phyloP scores from a whole-genome alignment of 2,329 filamentous ascomycete species.

The Rhexocercosporidium sp. region DNA sequence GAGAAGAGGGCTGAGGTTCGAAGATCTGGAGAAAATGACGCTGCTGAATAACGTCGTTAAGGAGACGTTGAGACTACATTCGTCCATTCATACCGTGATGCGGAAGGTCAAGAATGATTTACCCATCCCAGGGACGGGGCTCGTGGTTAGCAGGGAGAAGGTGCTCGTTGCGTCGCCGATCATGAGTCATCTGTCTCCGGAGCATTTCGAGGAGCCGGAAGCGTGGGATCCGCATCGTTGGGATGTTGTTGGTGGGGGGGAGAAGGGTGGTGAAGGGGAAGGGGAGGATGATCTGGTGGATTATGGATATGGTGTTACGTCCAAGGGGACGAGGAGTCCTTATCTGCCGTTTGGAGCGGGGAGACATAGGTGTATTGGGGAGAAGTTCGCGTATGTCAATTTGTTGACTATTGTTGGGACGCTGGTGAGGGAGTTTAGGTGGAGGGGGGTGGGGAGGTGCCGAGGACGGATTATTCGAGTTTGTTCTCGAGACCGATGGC shows the following conservation, averaged over 20 bases:
- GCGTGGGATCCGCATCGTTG: slow-evolving; percentile 90
- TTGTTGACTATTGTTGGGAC: slow-evolving; percentile 80
- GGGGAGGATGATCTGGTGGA: slow-evolving; percentile 76
- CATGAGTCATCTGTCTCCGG: slow-evolving; percentile 70
- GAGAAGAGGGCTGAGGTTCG: slow-evolving; percentile 66
- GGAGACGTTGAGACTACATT: slow-evolving; percentile 87
- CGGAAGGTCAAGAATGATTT: slow-evolving; percentile 88
- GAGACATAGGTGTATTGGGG: slow-evolving; percentile 89
- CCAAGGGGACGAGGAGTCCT: slow-evolving; percentile 84
- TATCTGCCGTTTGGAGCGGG: slow-evolving; percentile 94
- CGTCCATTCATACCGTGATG: slow-evolving; percentile 91
- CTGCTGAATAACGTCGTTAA: slow-evolving; percentile 84
- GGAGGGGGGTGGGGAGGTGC: neutral
- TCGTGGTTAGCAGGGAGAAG: slow-evolving; percentile 78
- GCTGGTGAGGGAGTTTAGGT: slow-evolving; percentile 53
- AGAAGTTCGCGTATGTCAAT: slow-evolving; percentile 93
- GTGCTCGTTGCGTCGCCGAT: slow-evolving; percentile 83
- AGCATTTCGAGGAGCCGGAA: slow-evolving; percentile 80
- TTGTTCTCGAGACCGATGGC: neutral
- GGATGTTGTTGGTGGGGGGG: slow-evolving; percentile 42
- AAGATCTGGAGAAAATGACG: slow-evolving; percentile 72
- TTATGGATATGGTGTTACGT: slow-evolving; percentile 89
- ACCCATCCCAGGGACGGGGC: slow-evolving; percentile 79
- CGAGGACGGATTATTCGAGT: neutral
- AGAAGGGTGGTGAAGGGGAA: slow-evolving; percentile 46